These are phyloP conservation scores for Eucalyptus urophylla DNA, from an alignment of 345 rosid genomes.

Conservation along the genomic window DNA sequence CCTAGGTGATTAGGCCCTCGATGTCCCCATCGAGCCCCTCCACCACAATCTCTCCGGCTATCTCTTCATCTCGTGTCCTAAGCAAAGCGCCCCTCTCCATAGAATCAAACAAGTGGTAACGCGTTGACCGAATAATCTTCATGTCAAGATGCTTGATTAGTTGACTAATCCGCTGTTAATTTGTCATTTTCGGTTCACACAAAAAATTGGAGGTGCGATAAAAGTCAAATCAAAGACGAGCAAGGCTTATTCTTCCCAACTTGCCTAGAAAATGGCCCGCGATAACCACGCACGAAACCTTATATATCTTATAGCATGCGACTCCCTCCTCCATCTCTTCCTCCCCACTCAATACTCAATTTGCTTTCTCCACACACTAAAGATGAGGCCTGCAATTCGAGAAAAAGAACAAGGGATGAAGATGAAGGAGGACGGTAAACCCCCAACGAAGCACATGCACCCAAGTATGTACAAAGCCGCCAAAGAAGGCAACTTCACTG, in stretches of 20 bases:
- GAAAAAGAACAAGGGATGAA: too few relatives aligned
- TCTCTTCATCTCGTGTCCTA: neutral
- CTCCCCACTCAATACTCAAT: too few relatives aligned
- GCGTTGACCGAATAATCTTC: too few relatives aligned
- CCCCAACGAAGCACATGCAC: too few relatives aligned
- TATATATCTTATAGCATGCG: too few relatives aligned
- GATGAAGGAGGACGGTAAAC: too few relatives aligned
- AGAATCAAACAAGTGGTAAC: neutral
- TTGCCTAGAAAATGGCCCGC: neutral
- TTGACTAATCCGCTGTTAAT: neutral
- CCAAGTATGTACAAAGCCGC: too few relatives aligned
- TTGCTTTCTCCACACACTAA: too few relatives aligned
- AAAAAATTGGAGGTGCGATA: neutral
- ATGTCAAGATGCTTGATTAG: neutral
- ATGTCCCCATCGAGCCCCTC: neutral
- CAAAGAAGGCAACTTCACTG: too few relatives aligned
- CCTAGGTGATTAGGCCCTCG: neutral
- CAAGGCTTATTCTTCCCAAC: neutral
- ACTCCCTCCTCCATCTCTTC: too few relatives aligned
- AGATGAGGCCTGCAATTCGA: too few relatives aligned
- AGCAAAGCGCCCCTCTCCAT: neutral
- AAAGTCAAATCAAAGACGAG: neutral
- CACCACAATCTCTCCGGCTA: neutral
- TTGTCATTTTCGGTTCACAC: neutral
- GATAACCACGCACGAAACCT: neutral